These are phyloP conservation scores for Lactarius trivialis DNA, from an alignment of 768 basidiomycete species.

Conservation along the genomic window DNA sequence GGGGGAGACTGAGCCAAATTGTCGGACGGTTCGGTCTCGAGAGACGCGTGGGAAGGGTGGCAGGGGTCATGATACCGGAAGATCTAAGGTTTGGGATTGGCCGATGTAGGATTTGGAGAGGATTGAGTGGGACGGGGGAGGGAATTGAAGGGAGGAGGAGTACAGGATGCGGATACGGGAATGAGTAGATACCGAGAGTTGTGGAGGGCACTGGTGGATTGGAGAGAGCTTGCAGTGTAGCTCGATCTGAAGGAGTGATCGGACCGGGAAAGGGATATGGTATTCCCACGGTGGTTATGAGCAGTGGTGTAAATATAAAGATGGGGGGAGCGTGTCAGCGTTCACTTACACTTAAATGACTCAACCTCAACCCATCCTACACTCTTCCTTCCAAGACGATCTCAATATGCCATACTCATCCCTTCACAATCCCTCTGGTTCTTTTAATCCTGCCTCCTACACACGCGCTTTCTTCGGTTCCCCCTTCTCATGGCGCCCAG, in stretches of 20 bases:
- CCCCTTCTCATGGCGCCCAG: slow-evolving; percentile 62
- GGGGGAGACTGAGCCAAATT: neutral
- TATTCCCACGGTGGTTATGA: neutral
- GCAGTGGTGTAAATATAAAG: slow-evolving; percentile 16
- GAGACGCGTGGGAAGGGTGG: neutral
- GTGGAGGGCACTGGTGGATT: neutral
- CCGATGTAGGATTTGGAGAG: too few relatives aligned
- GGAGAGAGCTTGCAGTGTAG: neutral
- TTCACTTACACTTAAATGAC: slow-evolving; percentile 28
- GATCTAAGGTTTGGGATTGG: neutral
- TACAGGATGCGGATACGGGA: neutral
- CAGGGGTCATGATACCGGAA: neutral
- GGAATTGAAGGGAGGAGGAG: neutral
- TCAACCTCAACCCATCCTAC: slow-evolving; percentile 41
- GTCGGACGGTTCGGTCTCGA: slow-evolving; percentile 6
- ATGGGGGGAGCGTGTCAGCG: neutral
- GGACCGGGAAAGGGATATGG: neutral
- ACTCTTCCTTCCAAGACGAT: slow-evolving; percentile 28
- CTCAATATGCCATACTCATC: slow-evolving; percentile 41
- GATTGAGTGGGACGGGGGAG: neutral
- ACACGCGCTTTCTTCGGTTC: slow-evolving; percentile 65
- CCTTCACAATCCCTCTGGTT: slow-evolving; percentile 36
- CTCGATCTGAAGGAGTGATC: neutral
- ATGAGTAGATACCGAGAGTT: neutral
- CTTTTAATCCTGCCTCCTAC: slow-evolving; percentile 61